Percentiles rank a stretch among this genome's conserved stretches.
These are phyloP conservation scores for Grifola frondosa DNA, from an alignment of 1,284 basidiomycete species.

Conservation along the genomic window DNA sequence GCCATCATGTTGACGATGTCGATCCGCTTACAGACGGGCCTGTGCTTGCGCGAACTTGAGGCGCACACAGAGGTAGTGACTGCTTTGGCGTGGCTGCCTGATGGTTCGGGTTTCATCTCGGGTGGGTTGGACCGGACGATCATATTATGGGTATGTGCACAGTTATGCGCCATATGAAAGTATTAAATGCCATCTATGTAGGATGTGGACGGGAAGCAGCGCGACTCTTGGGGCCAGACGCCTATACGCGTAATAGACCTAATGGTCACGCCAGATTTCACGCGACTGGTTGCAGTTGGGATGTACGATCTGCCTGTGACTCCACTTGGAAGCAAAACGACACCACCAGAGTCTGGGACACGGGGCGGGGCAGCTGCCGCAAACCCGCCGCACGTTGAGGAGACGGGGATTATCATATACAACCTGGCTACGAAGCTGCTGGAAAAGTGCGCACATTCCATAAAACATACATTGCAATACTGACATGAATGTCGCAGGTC, in stretches of 20 bases:
- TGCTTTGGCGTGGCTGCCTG: conserved; percentile 85
- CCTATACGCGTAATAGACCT: conserved; percentile 89
- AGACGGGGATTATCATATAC: conserved; percentile 75
- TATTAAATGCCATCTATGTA: no score
- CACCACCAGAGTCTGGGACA: no score
- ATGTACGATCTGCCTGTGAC: conserved; percentile 46
- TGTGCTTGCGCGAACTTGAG: conserved; percentile 61
- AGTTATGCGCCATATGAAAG: no score
- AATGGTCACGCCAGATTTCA: conserved; percentile 83
- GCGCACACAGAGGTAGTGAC: conserved; percentile 85
- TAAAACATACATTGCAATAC: no score
- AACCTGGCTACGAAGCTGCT: conserved; percentile 64
- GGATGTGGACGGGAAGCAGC: conserved; percentile 73
- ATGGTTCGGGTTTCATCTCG: conserved; percentile 88
- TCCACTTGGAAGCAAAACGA: no score
- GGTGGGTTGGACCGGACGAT: conserved; percentile 88
- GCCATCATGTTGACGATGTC: no score
- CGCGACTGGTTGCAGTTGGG: conserved; percentile 81
- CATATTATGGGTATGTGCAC: conserved; percentile 77
- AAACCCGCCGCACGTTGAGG: conserved; percentile 41
- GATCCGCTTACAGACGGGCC: conserved; percentile 59
- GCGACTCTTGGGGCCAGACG: conserved; percentile 69
- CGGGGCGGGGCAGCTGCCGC: no score
- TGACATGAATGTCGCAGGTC: no score
- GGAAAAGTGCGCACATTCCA: conserved; percentile 58